Base-by-base conservation (phyloP, 495 filamentous ascomycete genomes). In the Venustampulla echinocandica region DNA sequence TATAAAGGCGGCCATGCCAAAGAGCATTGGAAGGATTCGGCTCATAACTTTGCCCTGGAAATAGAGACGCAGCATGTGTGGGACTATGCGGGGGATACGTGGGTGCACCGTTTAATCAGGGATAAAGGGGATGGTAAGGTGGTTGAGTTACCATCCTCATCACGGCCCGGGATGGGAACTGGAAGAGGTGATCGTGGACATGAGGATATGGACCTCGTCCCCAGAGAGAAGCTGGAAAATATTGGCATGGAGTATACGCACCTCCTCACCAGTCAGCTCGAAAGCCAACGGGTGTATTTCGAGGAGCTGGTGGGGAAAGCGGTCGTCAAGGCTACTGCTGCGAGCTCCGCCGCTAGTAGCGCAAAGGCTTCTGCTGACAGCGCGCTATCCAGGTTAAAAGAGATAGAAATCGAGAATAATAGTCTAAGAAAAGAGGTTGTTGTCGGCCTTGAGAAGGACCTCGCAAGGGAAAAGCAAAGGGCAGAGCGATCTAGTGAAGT, bases 1-100 rank as follows among this genome's bases (percentile, higher is more conserved):
- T 98, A 98, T 61, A 90, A 95, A 59, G 78, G 78, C 19, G 93
- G 87, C 1, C 92, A 98, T 61, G 92, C 92, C 23, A 95, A 90
- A 61, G 80, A 82, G 10, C 92, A 98, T 67, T 98, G 85, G 73
- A 87, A 94, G 66, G 74, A 85, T 37, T 93, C 86, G 2, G 74
- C 75, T 0, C 92, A 98, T 63, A 85, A 79, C 48, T 98, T 93
- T 59, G 85, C 88, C 38, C 82, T 98, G 67, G 93, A 98, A 59
- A 76, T 97, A 24, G 77, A 78, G 33, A 90, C 89, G 0, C 90
- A 98, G 60, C 84, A 90, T 48, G 87, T 98, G 4, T 98, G 92
- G 92, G 93, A 98, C 68, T 98, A 98, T 58, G 84, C 84, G 0
- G 85, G 84, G 25, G 93, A 98, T 56, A 82, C 80, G 51, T 98